phyloP scores from a whole-genome alignment of 768 basidiomycete species.

The Macrolepiota fuliginosa region DNA sequence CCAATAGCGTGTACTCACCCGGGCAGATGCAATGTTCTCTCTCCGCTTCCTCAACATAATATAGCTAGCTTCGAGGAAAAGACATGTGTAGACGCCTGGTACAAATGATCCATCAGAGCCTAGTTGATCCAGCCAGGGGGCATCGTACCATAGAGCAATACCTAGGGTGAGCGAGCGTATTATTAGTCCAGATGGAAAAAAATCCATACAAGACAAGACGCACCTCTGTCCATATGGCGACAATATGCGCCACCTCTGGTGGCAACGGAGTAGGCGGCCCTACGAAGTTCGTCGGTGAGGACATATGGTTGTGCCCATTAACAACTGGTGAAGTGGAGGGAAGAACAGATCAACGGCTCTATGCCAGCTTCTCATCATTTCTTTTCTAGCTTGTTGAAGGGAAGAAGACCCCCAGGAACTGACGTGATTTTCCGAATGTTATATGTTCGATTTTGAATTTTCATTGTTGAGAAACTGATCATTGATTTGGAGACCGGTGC shows the following conservation, averaged over 20 bases:
- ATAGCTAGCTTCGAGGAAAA: constrained; percentile 18
- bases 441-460: neutral
- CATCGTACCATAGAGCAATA: constrained; percentile 9
- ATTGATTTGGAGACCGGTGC: neutral
- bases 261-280: constrained; percentile 3
- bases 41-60: constrained; percentile 17
- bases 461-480: neutral
- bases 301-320: constrained; percentile 9
- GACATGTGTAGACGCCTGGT: constrained; percentile 18
- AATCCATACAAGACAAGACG: neutral
- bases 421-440: neutral
- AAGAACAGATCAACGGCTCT: neutral
- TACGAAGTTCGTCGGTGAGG: neutral
- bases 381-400: constrained; percentile 1
- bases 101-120: neutral
- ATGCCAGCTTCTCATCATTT: neutral
- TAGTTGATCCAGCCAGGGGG: neutral
- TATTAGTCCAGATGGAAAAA: neutral
- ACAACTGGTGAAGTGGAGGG: neutral
- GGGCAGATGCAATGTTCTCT: constrained; percentile 11
- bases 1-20: constrained; percentile 8
- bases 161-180: neutral
- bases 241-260: constrained; percentile 11
- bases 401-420: neutral
- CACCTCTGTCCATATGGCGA: constrained; percentile 20